Evolutionary conservation across 129 eudicot genomes (phyloP), one percentile per base, ranked within the genome.

Genomic region (Solidago caesia): DNA sequence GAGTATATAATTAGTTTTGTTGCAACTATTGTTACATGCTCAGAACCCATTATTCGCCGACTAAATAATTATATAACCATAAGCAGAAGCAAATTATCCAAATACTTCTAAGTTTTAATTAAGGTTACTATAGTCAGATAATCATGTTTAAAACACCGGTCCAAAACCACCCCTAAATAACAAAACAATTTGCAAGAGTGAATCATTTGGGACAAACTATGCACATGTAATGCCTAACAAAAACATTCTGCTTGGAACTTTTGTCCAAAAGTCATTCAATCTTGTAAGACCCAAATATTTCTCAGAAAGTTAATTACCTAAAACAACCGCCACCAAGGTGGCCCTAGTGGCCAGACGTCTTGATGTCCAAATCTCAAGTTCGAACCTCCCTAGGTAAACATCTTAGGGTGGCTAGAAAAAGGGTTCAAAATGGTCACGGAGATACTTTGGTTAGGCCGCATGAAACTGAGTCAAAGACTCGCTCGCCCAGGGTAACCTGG

Each of bases 181-280:
- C 67, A 53, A 6, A 4, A 55, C 12, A 29, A n/a, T 44, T 66
- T 51, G 27, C 41, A 70, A 62, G 45, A 61, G 60, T 43, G 21
- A 27, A 33, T 14, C 26, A 46, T n/a, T 44, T 67, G 66, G 53
- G 58, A 53, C 45, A 66, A 16, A 64, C 68, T 41, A 64, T 51
- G 53, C 29, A 73, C 67, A 75, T 25, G 61, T 48, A 51, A 16
- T 64, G 64, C 79, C 72, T 48, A 51, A 64, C 58, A 64, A 48
- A 75, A 64, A 5, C 26, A 14, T 67, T 53, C 14, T 42, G 46
- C 46, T 53, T 8, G 5, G 6, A 25, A 27, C 51, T 41, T 49
- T 13, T 26, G 57, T 43, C 53, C 60, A 8, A 33, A 75, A 67
- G 25, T 66, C 7, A 6, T 21, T 44, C 67, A 44, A n/a, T 48